Conservation (phyloP, 1,284 basidiomycete species). For the Irpex lacteus region DNA sequence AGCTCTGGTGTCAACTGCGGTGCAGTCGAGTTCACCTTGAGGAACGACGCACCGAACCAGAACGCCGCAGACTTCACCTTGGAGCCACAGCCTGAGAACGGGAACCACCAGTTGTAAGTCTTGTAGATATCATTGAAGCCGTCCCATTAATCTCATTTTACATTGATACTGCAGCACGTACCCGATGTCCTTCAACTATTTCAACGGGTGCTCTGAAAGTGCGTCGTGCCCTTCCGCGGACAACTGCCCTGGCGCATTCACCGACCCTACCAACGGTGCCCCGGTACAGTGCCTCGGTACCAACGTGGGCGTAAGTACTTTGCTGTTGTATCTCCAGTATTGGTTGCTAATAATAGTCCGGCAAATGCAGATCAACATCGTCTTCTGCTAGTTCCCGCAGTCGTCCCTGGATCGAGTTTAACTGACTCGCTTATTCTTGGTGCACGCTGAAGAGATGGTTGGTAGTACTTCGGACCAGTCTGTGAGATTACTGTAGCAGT, state of each 20-base stretch:
- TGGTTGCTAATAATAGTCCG: too few species aligned
- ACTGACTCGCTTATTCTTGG: too few species aligned
- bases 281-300: neutral
- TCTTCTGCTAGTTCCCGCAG: too few species aligned
- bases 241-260: conserved; percentile 7
- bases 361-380: too few species aligned
- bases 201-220: neutral
- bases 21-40: conserved; percentile 7
- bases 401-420: too few species aligned
- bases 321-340: neutral
- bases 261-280: neutral
- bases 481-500: too few species aligned
- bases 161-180: neutral
- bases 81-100: conserved; percentile 1
- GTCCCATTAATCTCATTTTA: neutral
- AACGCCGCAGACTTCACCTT: conserved; percentile 9
- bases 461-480: too few species aligned
- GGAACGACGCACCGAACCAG: conserved; percentile 8
- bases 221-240: neutral
- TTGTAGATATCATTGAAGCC: neutral
- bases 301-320: neutral
- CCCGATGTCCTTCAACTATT: conserved; percentile 3
- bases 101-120: conserved; percentile 6
- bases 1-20: conserved; percentile 12
- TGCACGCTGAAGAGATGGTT: too few species aligned